Base-by-base conservation (phyloP, 2,329 filamentous ascomycete genomes). In the Hymenoscyphus fructigenus region DNA sequence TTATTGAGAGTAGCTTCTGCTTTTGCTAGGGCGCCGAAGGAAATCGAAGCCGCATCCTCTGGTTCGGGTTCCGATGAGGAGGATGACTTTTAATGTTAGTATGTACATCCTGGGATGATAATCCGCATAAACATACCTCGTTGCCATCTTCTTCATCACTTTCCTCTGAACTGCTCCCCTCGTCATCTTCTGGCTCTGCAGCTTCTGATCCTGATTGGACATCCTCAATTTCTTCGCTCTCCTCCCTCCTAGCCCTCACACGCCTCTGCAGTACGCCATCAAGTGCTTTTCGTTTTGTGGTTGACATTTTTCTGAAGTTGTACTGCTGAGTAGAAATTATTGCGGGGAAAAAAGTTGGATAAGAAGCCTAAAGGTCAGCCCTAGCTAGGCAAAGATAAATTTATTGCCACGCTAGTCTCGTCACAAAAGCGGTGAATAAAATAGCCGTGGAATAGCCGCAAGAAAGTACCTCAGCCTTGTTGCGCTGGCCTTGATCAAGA, bases 21-120 rank as follows among this genome's bases (percentile, higher is more conserved):
- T 81, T 92, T 91, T 69, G 91, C 92, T 50, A 97, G 82, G n/a
- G 91, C 91, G 68, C 93, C 93, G 74, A 98, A 97, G 28, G 93
- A 95, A 69, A 97, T 87, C 66, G 83, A 81, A 9, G 85, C 80
- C 56, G 83, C 78, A 58, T 73, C 72, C 50, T 71, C 68, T 5
- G 65, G 59, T 36, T 70, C 68, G 29, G 53, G 60, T 63, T 70
- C 68, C 36, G 68, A 61, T 15, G 61, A 63, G 20, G 44, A 32
- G 12, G 62, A 64, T 26, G 44, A 32, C 12, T 61, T 23, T n/a
- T 14, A 62, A 60, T 59, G 17, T 29, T 59, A 23, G 17, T 23
- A 12, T 53, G 20, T 14, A 26, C 23, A 53, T 14, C 23, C 2
- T 26, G n/a, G n/a, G 47, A 23, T 26, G 41, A n/a, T 47, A n/a